phyloP scores from a whole-genome alignment of 2,329 filamentous ascomycete species.

The Botrytis hyacinthi region DNA sequence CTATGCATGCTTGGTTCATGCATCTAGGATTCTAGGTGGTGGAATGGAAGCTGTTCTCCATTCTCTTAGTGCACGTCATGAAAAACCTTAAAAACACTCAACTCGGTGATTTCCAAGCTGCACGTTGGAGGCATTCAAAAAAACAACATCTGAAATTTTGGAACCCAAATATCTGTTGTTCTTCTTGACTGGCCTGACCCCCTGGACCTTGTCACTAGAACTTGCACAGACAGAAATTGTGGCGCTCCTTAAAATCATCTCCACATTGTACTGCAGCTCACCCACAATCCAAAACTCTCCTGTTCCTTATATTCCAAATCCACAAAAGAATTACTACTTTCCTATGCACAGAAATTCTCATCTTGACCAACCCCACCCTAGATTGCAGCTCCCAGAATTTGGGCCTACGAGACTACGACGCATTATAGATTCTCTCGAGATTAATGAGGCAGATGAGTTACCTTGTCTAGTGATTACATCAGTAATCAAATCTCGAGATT shows the following conservation, averaged over 20 bases:
- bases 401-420: neutral
- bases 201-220: conserved; percentile 6
- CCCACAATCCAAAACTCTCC: conserved; percentile 1
- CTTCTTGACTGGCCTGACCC: neutral
- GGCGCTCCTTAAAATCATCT: conserved; percentile 2
- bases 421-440: neutral
- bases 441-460: neutral
- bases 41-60: neutral
- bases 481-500: neutral
- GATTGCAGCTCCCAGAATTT: neutral
- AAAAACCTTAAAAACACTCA: neutral
- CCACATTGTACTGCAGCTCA: conserved; percentile 8
- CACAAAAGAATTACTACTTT: neutral
- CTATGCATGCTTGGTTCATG: neutral
- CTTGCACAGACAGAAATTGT: conserved; percentile 4
- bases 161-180: neutral
- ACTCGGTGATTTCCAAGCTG: neutral
- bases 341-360: neutral
- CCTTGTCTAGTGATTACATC: neutral
- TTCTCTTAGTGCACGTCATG: conserved; percentile 8
- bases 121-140: neutral
- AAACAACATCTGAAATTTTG: neutral
- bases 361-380: neutral
- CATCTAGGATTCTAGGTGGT: neutral
- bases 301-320: neutral